Percentiles rank a stretch among this genome's conserved stretches.
These are phyloP conservation scores for Sclerotinia sclerotiorum DNA, from an alignment of 2,329 filamentous ascomycete species.

Conservation along the genomic window DNA sequence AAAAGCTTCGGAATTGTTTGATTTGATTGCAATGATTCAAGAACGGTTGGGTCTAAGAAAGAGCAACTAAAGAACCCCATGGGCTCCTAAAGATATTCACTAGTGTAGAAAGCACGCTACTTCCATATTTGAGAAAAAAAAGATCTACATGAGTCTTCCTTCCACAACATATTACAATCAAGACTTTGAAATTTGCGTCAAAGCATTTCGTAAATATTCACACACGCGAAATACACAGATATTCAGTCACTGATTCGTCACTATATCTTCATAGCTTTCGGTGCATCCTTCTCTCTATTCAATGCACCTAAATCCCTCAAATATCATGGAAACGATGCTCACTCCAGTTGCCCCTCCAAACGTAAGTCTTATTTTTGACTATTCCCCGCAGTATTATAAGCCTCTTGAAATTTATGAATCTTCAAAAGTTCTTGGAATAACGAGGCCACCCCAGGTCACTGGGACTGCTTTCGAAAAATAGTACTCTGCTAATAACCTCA, in stretches of 20 bases:
- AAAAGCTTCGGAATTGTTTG: not conserved
- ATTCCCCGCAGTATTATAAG: not conserved
- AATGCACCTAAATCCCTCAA: not conserved
- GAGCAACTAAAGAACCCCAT: not conserved
- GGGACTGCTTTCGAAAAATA: too few species aligned
- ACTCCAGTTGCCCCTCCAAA: slow-evolving; percentile 2
- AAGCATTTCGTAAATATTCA: not conserved
- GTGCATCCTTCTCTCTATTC: not conserved
- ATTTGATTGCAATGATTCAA: not conserved
- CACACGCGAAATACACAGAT: not conserved
- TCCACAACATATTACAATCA: not conserved
- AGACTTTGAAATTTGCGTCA: not conserved
- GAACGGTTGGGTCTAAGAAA: not conserved
- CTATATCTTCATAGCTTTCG: not conserved
- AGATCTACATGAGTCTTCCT: slow-evolving; percentile 1
- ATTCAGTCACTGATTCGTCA: slow-evolving; percentile 9
- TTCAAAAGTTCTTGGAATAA: not conserved
- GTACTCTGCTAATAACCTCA: not conserved
- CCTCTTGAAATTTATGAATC: not conserved
- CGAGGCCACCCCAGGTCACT: not conserved
- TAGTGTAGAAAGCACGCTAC: not conserved
- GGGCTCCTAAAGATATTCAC: not conserved
- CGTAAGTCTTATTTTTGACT: slow-evolving; percentile 1
- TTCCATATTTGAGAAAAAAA: not conserved
- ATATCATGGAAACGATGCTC: not conserved